These are phyloP conservation scores for Fusarium devonianum DNA, from an alignment of 2,329 filamentous ascomycete genomes.

Conservation along the genomic window DNA sequence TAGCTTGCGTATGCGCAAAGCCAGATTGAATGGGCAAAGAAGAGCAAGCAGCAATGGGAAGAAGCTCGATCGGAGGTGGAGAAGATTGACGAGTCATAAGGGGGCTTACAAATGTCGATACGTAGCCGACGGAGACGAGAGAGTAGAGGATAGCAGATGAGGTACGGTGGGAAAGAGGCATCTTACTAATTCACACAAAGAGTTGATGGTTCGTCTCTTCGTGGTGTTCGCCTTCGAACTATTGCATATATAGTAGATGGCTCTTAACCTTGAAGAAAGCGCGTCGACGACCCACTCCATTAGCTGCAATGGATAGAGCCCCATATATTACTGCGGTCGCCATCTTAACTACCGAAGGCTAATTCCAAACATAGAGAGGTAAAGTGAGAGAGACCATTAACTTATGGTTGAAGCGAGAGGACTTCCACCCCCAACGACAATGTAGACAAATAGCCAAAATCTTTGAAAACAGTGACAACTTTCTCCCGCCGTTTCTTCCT, in stretches of 20 bases:
- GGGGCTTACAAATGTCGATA: conserved; percentile 1
- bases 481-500: no score
- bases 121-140: conserved; percentile 9
- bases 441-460: no score
- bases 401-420: not conserved
- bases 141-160: conserved; percentile 11
- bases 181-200: conserved; percentile 30
- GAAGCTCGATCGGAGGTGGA: conserved; percentile 86
- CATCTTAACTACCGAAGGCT: not conserved
- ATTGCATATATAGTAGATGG: conserved; percentile 10
- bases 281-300: not conserved
- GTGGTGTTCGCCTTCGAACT: conserved; percentile 10
- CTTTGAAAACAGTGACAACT: no score
- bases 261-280: conserved; percentile 4
- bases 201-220: conserved; percentile 9
- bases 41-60: conserved; percentile 89
- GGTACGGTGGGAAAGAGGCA: conserved; percentile 16
- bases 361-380: not conserved
- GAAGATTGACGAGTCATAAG: conserved; percentile 76
- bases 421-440: no score
- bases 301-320: not conserved
- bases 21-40: conserved; percentile 93
- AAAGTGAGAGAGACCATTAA: not conserved
- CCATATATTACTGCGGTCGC: not conserved
- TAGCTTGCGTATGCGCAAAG: conserved; percentile 91